Percentiles rank a stretch among this genome's conserved stretches.
Conservation (phyloP, 306 rosid genomes). For the Dryas drummondii region DNA sequence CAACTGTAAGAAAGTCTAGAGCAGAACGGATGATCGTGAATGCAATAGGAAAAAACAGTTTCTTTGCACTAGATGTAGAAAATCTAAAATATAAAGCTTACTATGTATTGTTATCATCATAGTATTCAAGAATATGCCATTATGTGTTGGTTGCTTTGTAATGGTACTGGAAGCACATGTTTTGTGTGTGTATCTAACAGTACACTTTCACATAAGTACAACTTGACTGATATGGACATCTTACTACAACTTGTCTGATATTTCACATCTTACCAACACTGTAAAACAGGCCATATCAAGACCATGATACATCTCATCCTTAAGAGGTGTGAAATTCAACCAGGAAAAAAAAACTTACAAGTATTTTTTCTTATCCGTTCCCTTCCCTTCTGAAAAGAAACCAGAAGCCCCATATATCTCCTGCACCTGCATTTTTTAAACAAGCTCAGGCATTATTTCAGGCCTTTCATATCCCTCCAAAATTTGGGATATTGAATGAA, state of each 20-base stretch:
- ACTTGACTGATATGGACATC: neutral
- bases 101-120: neutral
- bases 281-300: neutral
- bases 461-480: slow-evolving; percentile 11
- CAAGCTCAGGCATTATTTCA: slow-evolving; percentile 32
- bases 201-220: neutral
- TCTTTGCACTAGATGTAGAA: neutral
- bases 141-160: neutral
- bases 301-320: neutral
- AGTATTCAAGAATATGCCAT: neutral
- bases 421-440: slow-evolving; percentile 71
- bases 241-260: neutral
- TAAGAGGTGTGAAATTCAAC: neutral
- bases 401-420: slow-evolving; percentile 89
- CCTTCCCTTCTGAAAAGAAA: slow-evolving; percentile 62
- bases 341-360: slow-evolving; percentile 45
- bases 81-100: neutral
- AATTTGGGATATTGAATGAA: slow-evolving; percentile 1
- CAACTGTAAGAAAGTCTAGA: neutral
- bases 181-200: neutral
- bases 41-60: neutral
- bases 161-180: neutral
- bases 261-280: neutral
- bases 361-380: slow-evolving; percentile 44
- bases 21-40: neutral